Evolutionary conservation across 2,329 filamentous ascomycete genomes (phyloP).

Genomic region (Coniochaeta sp.): DNA sequence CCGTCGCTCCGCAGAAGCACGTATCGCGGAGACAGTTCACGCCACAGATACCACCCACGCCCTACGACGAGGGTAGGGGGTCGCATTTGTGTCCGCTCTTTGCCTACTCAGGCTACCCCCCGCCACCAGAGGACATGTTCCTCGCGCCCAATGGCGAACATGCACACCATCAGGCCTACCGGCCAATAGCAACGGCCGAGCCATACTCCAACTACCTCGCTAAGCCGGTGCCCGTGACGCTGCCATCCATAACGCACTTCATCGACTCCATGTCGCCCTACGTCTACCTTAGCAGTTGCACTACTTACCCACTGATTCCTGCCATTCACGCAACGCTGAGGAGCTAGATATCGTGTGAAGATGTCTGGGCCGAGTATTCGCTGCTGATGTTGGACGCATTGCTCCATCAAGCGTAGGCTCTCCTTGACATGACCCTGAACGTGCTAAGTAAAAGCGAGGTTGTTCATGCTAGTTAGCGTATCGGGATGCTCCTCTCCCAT

Average conservation of each 20-base stretch:
- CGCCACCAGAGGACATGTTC: constrained; percentile 53
- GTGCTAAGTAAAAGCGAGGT: constrained; percentile 5
- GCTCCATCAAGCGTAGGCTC: constrained; percentile 4
- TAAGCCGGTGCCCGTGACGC: constrained; percentile 48
- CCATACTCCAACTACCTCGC: constrained; percentile 47
- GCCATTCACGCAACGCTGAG: neutral
- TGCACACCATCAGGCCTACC: constrained; percentile 44
- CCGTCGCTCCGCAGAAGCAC: constrained; percentile 11
- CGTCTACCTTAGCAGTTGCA: neutral
- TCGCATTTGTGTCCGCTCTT: constrained; percentile 63
- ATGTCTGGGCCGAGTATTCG: constrained; percentile 6
- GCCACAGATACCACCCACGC: constrained; percentile 45
- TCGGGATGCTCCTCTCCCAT: neutral
- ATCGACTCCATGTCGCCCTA: constrained; percentile 55
- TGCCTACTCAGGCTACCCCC: constrained; percentile 57
- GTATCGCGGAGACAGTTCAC: constrained; percentile 48
- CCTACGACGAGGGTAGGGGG: constrained; percentile 58
- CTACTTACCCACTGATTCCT: neutral
- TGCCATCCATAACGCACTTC: constrained; percentile 60
- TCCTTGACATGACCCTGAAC: constrained; percentile 4
- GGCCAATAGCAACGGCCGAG: constrained; percentile 44
- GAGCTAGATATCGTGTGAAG: neutral
- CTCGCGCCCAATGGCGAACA: constrained; percentile 51
- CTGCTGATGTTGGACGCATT: constrained; percentile 3
- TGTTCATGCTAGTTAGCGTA: constrained; percentile 1